These are phyloP conservation scores for Clarireedia hainanense DNA, from an alignment of 2,329 filamentous ascomycete species.

Conservation along the genomic window DNA sequence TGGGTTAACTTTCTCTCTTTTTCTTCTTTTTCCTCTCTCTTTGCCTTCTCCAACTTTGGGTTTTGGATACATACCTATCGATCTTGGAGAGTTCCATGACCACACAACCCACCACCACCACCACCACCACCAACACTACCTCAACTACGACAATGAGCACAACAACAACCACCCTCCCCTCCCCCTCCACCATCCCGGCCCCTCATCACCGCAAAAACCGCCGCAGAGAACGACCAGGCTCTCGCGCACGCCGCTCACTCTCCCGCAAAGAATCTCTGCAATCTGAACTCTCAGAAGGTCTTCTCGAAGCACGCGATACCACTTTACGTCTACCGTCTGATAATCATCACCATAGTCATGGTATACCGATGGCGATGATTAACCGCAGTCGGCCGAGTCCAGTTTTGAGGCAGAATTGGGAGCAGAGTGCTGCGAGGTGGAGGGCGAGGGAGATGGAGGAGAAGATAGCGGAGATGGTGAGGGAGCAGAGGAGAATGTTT, in stretches of 20 bases:
- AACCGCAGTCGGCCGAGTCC: slow-evolving; percentile 22
- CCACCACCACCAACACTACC: background rate
- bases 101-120: background rate
- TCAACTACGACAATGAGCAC: background rate
- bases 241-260: slow-evolving; percentile 24
- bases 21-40: no score
- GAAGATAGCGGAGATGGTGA: background rate
- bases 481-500: slow-evolving; percentile 21
- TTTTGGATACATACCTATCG: no score
- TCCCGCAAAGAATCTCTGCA: slow-evolving; percentile 21
- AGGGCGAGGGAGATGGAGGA: slow-evolving; percentile 19
- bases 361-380: background rate
- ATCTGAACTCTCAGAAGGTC: slow-evolving; percentile 20
- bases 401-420: slow-evolving; percentile 26
- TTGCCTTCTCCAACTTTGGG: no score
- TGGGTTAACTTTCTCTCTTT: no score
- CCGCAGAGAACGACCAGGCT: slow-evolving; percentile 27
- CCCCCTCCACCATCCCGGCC: background rate
- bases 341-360: background rate
- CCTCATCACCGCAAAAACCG: slow-evolving; percentile 25
- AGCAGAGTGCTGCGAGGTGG: slow-evolving; percentile 28
- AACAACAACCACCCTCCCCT: background rate
- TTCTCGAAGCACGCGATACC: slow-evolving; percentile 22
- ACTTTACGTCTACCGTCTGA: slow-evolving; percentile 22
- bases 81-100: no score